Percentiles rank a stretch among this genome's conserved stretches.
Conservation (phyloP, 2,329 filamentous ascomycete genomes). For the Gaeumannomyces tritici region DNA sequence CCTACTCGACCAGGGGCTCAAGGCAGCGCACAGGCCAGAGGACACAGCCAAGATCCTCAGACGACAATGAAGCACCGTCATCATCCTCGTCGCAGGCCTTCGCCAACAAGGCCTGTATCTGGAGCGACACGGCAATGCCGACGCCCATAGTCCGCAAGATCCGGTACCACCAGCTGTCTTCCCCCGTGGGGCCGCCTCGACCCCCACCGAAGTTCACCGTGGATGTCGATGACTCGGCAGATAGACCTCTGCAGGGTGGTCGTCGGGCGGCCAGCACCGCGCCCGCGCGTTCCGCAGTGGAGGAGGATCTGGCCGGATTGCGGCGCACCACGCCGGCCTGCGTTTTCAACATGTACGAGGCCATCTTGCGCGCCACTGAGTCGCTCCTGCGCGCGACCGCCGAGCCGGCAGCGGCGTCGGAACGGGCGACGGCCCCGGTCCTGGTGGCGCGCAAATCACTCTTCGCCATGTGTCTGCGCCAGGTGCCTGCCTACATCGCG, state of each 20-base stretch:
- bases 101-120: constrained; percentile 1
- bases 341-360: constrained; percentile 29
- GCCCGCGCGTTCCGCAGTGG: constrained; percentile 13
- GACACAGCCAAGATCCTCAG: neutral
- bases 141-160: constrained; percentile 22
- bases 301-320: constrained; percentile 24
- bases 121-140: constrained; percentile 16
- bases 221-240: neutral
- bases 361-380: constrained; percentile 34
- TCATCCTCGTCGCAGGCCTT: constrained; percentile 8
- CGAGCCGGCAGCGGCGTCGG: constrained; percentile 3
- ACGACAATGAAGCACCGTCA: constrained; percentile 1
- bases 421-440: neutral
- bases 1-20: constrained; percentile 12
- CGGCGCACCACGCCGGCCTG: constrained; percentile 18
- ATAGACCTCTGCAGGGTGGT: neutral
- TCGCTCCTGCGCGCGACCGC: constrained; percentile 31
- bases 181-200: constrained; percentile 11
- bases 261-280: neutral
- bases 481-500: constrained; percentile 35
- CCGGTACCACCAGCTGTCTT: constrained; percentile 17
- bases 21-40: neutral
- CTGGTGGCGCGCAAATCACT: constrained; percentile 25
- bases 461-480: constrained; percentile 37
- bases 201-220: neutral